These are phyloP conservation scores for Aspergillus funiculosus DNA, from an alignment of 495 filamentous ascomycete genomes.

Conservation along the genomic window DNA sequence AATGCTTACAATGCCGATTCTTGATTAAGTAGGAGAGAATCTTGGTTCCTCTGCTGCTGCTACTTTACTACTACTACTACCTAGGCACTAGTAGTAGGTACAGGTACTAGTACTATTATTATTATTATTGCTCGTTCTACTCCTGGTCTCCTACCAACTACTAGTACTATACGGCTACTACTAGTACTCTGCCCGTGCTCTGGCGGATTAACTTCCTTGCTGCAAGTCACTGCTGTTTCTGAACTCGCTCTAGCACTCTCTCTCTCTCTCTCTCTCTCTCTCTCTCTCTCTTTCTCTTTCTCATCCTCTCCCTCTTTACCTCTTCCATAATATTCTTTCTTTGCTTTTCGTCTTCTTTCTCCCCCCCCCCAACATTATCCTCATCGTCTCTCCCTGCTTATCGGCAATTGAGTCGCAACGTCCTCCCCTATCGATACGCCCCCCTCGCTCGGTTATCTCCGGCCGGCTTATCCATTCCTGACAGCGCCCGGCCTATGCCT, in stretches of 20 bases:
- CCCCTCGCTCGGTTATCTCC: slow-evolving; percentile 35
- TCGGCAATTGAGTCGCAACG: slow-evolving; percentile 27
- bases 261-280: neutral
- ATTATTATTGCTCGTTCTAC: neutral
- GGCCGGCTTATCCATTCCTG: slow-evolving; percentile 21
- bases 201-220: slow-evolving; percentile 12
- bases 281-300: slow-evolving; percentile 5
- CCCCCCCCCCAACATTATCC: no score
- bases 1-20: no score
- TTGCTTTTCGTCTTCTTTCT: slow-evolving; percentile 1
- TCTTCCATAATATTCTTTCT: slow-evolving; percentile 7
- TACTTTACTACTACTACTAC: no score
- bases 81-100: no score
- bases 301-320: slow-evolving; percentile 8
- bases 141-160: no score
- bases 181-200: slow-evolving; percentile 1
- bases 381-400: slow-evolving; percentile 13
- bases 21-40: no score
- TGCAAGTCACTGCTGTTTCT: slow-evolving; percentile 4
- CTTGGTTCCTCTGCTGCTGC: no score
- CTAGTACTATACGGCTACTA: no score
- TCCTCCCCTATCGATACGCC: slow-evolving; percentile 18
- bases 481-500: slow-evolving; percentile 3
- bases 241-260: neutral
- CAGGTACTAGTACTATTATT: no score